Conservation (phyloP, 768 basidiomycete genomes). For the Lactarius vividus region DNA sequence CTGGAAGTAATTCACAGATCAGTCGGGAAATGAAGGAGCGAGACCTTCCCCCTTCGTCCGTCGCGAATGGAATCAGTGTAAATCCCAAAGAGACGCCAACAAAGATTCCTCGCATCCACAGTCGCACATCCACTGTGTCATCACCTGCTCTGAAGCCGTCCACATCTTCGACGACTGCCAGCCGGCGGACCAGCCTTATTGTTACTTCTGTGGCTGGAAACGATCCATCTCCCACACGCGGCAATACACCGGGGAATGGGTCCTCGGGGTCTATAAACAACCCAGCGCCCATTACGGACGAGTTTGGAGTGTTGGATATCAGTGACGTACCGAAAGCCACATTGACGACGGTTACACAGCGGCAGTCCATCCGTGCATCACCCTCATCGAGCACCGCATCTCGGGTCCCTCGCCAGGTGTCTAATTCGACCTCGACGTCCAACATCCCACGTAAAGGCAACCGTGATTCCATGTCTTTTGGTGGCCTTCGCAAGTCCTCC, state of each 20-base stretch:
- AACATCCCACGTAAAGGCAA: constrained; percentile 60
- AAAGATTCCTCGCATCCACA: constrained; percentile 91
- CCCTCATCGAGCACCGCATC: constrained; percentile 55
- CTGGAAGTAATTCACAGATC: constrained; percentile 41
- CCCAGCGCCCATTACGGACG: constrained; percentile 43
- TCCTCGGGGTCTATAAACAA: constrained; percentile 25
- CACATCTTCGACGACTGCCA: constrained; percentile 41
- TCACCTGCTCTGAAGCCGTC: constrained; percentile 70
- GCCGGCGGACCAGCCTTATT: constrained; percentile 66
- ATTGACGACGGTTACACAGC: constrained; percentile 42
- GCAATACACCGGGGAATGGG: constrained; percentile 35
- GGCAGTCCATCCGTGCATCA: constrained; percentile 61
- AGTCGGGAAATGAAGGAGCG: constrained; percentile 44
- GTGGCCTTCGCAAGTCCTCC: constrained; percentile 76
- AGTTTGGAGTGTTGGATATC: constrained; percentile 79
- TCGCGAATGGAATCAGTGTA: constrained; percentile 49
- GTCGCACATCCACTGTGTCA: constrained; percentile 68
- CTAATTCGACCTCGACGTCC: constrained; percentile 44
- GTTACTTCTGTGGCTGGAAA: constrained; percentile 52
- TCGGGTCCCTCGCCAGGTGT: constrained; percentile 64
- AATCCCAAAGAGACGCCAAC: constrained; percentile 83
- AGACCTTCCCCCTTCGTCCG: constrained; percentile 54
- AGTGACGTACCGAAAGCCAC: constrained; percentile 50
- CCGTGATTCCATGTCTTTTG: constrained; percentile 78
- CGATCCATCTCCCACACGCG: constrained; percentile 59